Conservation (phyloP, 148 eudicot genomes). For the Hydrangea macrophylla region DNA sequence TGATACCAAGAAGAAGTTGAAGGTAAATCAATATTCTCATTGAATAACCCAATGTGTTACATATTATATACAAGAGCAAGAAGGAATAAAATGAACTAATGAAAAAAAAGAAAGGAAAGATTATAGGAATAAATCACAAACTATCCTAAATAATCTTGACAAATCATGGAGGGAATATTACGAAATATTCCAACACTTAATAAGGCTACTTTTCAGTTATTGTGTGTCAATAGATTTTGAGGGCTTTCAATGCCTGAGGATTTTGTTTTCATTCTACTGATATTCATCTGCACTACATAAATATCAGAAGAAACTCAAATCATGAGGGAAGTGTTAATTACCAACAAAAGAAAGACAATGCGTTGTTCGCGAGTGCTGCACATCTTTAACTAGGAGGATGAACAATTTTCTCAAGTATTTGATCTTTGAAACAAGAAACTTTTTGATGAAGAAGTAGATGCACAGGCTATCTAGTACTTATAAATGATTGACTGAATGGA, state of each 20-base stretch:
- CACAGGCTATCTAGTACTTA: not conserved
- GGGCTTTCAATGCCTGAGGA: not conserved
- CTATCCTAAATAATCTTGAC: no score
- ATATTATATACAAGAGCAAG: no score
- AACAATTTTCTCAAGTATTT: not conserved
- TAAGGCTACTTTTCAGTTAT: not conserved
- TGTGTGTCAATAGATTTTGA: not conserved
- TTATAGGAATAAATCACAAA: no score
- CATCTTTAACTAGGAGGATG: no score
- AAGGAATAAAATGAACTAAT: no score
- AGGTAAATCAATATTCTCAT: no score
- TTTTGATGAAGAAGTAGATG: not conserved
- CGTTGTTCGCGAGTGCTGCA: not conserved
- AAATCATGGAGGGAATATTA: no score
- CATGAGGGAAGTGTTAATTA: not conserved
- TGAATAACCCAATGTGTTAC: no score
- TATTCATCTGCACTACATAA: not conserved
- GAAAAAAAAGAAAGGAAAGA: no score
- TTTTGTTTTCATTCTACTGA: not conserved
- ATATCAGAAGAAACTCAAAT: not conserved
- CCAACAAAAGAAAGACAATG: not conserved
- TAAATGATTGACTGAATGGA: not conserved
- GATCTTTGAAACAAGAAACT: not conserved
- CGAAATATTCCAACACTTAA: no score
- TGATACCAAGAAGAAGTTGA: no score